Percentiles rank a stretch among this genome's conserved stretches.
Evolutionary conservation across 768 basidiomycete species (phyloP).

Genomic region (Leccinum aurantiacum): DNA sequence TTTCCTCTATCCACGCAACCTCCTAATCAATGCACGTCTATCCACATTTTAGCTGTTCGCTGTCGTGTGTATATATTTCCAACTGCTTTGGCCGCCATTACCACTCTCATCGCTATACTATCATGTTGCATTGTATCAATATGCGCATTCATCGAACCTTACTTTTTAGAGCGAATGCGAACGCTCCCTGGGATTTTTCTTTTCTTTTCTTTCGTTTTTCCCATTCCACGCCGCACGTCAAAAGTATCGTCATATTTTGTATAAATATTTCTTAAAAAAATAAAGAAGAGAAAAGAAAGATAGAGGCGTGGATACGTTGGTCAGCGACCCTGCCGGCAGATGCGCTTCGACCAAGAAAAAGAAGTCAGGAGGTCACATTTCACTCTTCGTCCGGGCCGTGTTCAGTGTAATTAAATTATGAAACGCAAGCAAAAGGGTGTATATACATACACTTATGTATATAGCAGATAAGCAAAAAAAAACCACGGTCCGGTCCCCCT

Average conservation of each 20-base stretch:
- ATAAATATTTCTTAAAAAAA: background rate
- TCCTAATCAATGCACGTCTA: constrained; percentile 15
- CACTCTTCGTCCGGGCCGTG: constrained; percentile 3
- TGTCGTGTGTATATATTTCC: constrained; percentile 14
- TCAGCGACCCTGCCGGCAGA: constrained; percentile 16
- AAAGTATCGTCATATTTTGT: constrained; percentile 11
- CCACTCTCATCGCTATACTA: constrained; percentile 15
- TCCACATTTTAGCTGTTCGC: constrained; percentile 18
- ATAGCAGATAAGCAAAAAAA: background rate
- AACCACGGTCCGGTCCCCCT: background rate
- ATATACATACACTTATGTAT: background rate
- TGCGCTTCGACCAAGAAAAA: constrained; percentile 4
- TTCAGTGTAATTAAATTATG: constrained; percentile 4
- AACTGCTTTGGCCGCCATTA: constrained; percentile 5
- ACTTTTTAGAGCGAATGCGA: background rate
- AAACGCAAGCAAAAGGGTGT: constrained; percentile 5
- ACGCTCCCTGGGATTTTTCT: background rate
- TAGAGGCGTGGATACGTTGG: background rate
- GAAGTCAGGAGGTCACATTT: constrained; percentile 2
- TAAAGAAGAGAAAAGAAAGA: background rate
- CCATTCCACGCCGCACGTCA: constrained; percentile 4
- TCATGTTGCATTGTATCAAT: constrained; percentile 25
- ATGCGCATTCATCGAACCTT: constrained; percentile 3
- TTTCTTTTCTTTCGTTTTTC: background rate
- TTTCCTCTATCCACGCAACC: constrained; percentile 10